phyloP scores from a whole-genome alignment of 225 moss, liverwort and hornwort species.

The Physcomitrium patens region DNA sequence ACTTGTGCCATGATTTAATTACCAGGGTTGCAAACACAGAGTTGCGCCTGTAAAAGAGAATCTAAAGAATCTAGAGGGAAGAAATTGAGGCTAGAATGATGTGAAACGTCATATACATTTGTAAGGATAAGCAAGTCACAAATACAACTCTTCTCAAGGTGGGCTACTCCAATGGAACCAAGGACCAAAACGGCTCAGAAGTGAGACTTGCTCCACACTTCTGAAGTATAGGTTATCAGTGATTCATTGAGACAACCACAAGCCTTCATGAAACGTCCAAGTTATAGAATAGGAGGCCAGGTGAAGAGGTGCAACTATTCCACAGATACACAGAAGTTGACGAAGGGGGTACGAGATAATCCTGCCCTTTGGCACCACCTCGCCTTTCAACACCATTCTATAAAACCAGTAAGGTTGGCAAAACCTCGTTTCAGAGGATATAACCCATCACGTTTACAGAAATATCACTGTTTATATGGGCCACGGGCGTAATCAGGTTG shows the following conservation, averaged over 20 bases:
- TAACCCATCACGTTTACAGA: neutral
- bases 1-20: neutral
- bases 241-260: neutral
- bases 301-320: slow-evolving; percentile 28
- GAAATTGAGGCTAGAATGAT: no score
- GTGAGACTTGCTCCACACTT: no score
- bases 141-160: no score
- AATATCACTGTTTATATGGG: neutral
- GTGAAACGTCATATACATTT: no score
- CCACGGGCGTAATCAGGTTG: neutral
- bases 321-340: neutral
- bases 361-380: slow-evolving; percentile 23
- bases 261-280: neutral
- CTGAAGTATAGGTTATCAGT: no score
- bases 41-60: no score
- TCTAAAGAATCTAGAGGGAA: no score
- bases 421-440: neutral
- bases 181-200: neutral
- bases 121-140: no score
- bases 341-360: neutral
- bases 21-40: neutral
- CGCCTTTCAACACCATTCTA: slow-evolving; percentile 4
- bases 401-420: neutral
- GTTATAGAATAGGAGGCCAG: neutral
- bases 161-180: neutral